A percentile compares a stretch with the other conserved stretches of the same genome.
Conservation (phyloP, 768 basidiomycete genomes). For the Tubosaeta sp. region DNA sequence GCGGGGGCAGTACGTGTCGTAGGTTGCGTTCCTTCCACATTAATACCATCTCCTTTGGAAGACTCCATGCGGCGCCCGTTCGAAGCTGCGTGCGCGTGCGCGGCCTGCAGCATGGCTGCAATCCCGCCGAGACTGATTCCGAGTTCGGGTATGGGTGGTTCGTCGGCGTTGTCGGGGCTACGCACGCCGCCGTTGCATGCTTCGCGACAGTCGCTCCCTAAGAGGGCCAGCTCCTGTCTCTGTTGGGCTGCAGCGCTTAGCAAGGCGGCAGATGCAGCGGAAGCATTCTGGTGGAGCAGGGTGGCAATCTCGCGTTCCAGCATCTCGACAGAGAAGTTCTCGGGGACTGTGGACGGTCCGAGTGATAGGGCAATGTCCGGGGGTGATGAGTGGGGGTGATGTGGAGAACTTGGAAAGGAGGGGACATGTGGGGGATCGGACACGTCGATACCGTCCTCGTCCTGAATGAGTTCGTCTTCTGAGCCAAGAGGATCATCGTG, state of each 20-base stretch:
- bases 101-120: slow-evolving; percentile 78
- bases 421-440: slow-evolving; percentile 30
- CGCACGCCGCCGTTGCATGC: slow-evolving; percentile 18
- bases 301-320: slow-evolving; percentile 75
- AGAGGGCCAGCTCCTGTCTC: slow-evolving; percentile 43
- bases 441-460: slow-evolving; percentile 27
- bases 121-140: slow-evolving; percentile 58
- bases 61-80: slow-evolving; percentile 45
- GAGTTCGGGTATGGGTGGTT: slow-evolving; percentile 32
- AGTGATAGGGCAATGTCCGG: slow-evolving; percentile 33
- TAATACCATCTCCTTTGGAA: slow-evolving; percentile 44
- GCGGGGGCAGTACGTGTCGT: slow-evolving; percentile 69
- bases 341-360: slow-evolving; percentile 37
- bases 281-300: slow-evolving; percentile 70
- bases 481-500: slow-evolving; percentile 73
- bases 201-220: slow-evolving; percentile 35
- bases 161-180: slow-evolving; percentile 14
- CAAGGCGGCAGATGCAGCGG: slow-evolving; percentile 61
- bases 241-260: slow-evolving; percentile 67
- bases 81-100: slow-evolving; percentile 56
- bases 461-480: slow-evolving; percentile 39
- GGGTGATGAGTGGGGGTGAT: slow-evolving; percentile 15
- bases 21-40: slow-evolving; percentile 42
- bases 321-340: slow-evolving; percentile 63
- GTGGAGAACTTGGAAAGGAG: slow-evolving; percentile 20